Evolutionary conservation across 768 basidiomycete species (phyloP), one percentile per base, ranked within the genome.

Genomic region (Rhizopogon rudus): DNA sequence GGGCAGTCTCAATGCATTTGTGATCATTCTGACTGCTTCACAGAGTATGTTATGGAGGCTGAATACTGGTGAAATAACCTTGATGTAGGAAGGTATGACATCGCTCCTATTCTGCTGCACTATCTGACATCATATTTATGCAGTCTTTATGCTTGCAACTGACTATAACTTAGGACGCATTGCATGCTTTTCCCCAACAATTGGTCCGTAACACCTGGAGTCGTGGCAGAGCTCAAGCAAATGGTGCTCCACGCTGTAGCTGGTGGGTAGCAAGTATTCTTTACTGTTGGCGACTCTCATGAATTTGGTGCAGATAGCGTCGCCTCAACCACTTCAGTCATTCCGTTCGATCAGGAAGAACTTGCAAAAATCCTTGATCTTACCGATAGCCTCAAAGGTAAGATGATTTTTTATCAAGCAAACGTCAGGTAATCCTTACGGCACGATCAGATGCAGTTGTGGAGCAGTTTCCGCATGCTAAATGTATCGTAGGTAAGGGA

Each of bases 271-370:
- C 48, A 59, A 65, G 20, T 8, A 16, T 42, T 7, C 6, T 33
- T 41, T 31, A 4, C 12, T 33, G 51, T 41, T 67, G 58, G 53
- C 37, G 4, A 40, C 2, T 31, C 43, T 12, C 22, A 16, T 7
- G 28, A 44, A 6, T 28, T 8, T 28, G 25, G 14, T 44, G 14
- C 46, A 79, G 77, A 79, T 62, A 53, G 59, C 7, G 66, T 75
- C 44, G 69, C 72, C 2, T 77, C 77, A 0, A 43, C 58, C 0
- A 70, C 65, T 29, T 75, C 76, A 1, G 76, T 74, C 0, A 62
- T 69, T 1, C 72, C 75, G 6, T 76, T 71, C 50, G 65, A 59
- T 37, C 40, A 67, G 2, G 66, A 68, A 6, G 71, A 74, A 31
- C 67, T 80, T 3, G 53, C 72, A 39, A 68, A 67, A 46, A 71